Percentiles rank a stretch among this genome's conserved stretches.
phyloP scores from a whole-genome alignment of 176 grass and related monocot genomes.

The Oryza australiensis region DNA sequence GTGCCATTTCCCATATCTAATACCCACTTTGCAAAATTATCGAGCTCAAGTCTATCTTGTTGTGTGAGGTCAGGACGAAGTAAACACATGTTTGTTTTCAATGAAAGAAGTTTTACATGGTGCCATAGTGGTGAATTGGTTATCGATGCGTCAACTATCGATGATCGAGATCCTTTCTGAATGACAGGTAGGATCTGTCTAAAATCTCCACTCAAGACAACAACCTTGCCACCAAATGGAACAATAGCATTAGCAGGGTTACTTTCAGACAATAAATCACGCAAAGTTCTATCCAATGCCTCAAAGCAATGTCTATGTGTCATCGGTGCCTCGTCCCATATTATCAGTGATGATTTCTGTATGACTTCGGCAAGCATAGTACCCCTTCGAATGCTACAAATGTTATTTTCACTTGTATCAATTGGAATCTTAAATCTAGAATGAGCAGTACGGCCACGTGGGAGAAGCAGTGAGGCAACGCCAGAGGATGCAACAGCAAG shows the following conservation, averaged over 20 bases:
- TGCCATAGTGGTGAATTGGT: background rate
- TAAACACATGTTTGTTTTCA: background rate
- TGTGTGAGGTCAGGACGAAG: background rate
- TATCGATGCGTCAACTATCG: background rate
- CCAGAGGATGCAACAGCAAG: background rate
- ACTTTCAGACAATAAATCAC: too few relatives aligned
- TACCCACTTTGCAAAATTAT: background rate
- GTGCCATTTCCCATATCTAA: background rate
- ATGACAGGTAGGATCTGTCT: too few relatives aligned
- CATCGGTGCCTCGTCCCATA: too few relatives aligned
- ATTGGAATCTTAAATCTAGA: slow-evolving; percentile 26
- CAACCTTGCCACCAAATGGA: too few relatives aligned
- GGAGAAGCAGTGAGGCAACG: background rate
- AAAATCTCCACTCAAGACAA: too few relatives aligned
- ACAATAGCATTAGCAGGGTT: too few relatives aligned
- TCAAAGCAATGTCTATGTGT: too few relatives aligned
- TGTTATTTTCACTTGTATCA: background rate
- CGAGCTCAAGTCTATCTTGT: background rate
- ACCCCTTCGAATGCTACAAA: background rate
- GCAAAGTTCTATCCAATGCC: too few relatives aligned
- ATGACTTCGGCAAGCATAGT: background rate
- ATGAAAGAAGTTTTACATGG: background rate
- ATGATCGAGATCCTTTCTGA: too few relatives aligned
- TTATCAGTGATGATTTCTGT: too few relatives aligned
- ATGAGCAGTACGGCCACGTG: background rate